Conservation (phyloP, 768 basidiomycete genomes). For the Leccinum aurantiacum region DNA sequence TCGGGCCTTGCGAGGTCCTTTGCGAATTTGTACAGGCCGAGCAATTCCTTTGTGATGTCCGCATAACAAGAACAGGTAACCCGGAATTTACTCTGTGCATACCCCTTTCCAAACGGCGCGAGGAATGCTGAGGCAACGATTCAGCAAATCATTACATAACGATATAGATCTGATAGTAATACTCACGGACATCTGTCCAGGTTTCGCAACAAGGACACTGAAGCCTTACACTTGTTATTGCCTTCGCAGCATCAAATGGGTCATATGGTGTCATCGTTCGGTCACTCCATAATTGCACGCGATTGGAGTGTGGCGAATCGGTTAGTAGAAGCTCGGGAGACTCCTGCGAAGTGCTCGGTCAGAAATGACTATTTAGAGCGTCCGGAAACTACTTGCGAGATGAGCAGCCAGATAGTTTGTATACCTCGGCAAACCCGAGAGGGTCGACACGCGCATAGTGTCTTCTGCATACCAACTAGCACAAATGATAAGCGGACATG, state of each 20-base stretch:
- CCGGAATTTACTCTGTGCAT: slow-evolving; percentile 44
- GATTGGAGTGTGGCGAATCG: slow-evolving; percentile 1
- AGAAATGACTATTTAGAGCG: too few species aligned
- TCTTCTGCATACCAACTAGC: too few species aligned
- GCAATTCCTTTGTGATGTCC: slow-evolving; percentile 38
- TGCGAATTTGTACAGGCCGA: slow-evolving; percentile 42
- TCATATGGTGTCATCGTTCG: slow-evolving; percentile 9
- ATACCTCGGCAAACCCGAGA: too few species aligned
- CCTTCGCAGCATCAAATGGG: slow-evolving; percentile 26
- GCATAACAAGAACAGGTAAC: slow-evolving; percentile 28
- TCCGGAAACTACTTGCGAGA: too few species aligned
- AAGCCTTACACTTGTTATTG: slow-evolving; percentile 15
- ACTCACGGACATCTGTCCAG: neutral
- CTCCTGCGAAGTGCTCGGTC: too few species aligned
- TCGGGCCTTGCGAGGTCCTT: slow-evolving; percentile 30
- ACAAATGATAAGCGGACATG: too few species aligned
- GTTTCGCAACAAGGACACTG: neutral
- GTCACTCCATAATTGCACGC: slow-evolving; percentile 1
- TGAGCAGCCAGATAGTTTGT: too few species aligned
- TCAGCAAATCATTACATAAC: neutral
- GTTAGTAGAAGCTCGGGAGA: too few species aligned
- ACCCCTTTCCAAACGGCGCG: slow-evolving; percentile 40
- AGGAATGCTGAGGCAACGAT: slow-evolving; percentile 38
- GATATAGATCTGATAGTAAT: neutral
- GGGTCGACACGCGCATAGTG: too few species aligned